Evolutionary conservation across 176 grass and related monocot species (phyloP).

Genomic region (Pontederia crassipes): DNA sequence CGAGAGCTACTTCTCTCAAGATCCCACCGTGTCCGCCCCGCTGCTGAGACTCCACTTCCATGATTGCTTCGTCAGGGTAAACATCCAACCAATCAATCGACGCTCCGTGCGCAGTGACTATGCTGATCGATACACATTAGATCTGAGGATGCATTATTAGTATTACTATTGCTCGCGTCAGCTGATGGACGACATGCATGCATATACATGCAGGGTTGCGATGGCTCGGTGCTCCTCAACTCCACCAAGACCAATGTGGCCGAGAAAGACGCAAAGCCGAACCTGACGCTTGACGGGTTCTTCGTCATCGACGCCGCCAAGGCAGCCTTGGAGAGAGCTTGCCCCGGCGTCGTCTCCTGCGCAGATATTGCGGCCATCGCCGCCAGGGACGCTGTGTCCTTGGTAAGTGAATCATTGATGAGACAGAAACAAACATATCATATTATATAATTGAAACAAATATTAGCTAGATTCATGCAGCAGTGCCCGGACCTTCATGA

Average conservation of each 20-base stretch:
- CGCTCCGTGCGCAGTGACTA: too few relatives aligned
- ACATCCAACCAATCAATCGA: too few relatives aligned
- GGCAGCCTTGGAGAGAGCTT: constrained; percentile 50
- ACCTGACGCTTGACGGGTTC: constrained; percentile 55
- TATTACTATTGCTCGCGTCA: too few relatives aligned
- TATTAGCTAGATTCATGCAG: too few relatives aligned
- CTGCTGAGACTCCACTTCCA: constrained; percentile 58
- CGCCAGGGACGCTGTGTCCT: constrained; percentile 52
- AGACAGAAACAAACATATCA: too few relatives aligned
- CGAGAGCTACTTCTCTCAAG: constrained; percentile 22
- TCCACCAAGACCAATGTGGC: constrained; percentile 30
- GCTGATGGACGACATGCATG: too few relatives aligned
- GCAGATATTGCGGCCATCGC: constrained; percentile 60
- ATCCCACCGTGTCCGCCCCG: constrained; percentile 34
- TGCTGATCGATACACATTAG: too few relatives aligned
- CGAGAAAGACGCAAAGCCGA: constrained; percentile 58
- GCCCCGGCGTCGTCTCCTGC: constrained; percentile 65
- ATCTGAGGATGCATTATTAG: too few relatives aligned
- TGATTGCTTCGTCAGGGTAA: constrained; percentile 47
- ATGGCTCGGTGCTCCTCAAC: constrained; percentile 63
- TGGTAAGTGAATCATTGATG: constrained; percentile 35
- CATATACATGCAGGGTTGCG: constrained; percentile 53
- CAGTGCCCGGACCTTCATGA: too few relatives aligned
- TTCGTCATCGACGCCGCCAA: constrained; percentile 53
- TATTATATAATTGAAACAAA: too few relatives aligned